These are phyloP conservation scores for Fusarium sp. DNA, from an alignment of 2,329 filamentous ascomycete species.

Conservation along the genomic window DNA sequence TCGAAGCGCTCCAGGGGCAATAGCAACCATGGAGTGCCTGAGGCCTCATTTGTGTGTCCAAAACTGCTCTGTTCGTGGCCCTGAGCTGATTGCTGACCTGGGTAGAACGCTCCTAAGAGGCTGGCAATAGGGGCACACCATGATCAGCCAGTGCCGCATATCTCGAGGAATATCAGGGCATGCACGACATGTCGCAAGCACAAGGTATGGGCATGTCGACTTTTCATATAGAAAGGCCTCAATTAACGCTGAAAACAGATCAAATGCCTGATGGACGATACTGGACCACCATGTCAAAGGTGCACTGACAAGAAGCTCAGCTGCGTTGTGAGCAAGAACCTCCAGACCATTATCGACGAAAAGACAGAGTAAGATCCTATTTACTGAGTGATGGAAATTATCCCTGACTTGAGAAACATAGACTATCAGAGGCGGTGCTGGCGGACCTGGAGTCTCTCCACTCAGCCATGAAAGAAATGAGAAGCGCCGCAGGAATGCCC, in stretches of 20 bases:
- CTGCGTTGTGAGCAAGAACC: slow-evolving; percentile 53
- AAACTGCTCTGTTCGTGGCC: neutral
- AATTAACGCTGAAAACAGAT: slow-evolving; percentile 40
- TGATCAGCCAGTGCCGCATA: slow-evolving; percentile 33
- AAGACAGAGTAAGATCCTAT: slow-evolving; percentile 46
- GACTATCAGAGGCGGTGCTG: slow-evolving; percentile 19
- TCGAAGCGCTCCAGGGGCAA: slow-evolving; percentile 1
- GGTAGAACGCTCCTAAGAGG: neutral
- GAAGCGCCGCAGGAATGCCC: neutral
- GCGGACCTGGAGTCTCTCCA: slow-evolving; percentile 12
- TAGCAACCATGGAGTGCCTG: neutral
- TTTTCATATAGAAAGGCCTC: neutral
- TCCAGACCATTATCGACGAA: slow-evolving; percentile 54
- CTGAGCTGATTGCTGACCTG: neutral
- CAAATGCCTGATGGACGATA: slow-evolving; percentile 53
- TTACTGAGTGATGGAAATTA: neutral
- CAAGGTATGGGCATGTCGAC: slow-evolving; percentile 40
- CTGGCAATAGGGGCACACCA: neutral
- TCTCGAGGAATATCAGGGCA: slow-evolving; percentile 50
- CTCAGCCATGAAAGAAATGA: slow-evolving; percentile 10
- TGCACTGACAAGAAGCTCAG: slow-evolving; percentile 49
- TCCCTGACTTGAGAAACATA: neutral
- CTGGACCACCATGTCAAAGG: slow-evolving; percentile 50
- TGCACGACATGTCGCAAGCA: slow-evolving; percentile 52
- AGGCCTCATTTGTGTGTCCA: neutral